Conservation (phyloP, 768 basidiomycete species). For the Fistulinella prunicolor region DNA sequence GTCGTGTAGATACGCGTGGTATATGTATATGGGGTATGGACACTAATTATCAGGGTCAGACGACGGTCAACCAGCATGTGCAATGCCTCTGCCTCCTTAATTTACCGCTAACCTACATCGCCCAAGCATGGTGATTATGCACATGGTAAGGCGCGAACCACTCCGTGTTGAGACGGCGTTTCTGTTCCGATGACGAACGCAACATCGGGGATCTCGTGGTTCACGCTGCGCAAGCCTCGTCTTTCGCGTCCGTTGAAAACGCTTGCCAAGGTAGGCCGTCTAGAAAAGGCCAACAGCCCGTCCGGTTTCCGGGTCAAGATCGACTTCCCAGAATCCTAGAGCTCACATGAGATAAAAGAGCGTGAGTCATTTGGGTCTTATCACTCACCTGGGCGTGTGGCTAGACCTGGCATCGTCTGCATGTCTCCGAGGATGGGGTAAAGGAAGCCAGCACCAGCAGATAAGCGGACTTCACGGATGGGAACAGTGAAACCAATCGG, state of each 20-base stretch:
- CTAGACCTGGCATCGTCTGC: slow-evolving; percentile 97
- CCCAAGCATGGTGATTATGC: slow-evolving; percentile 12
- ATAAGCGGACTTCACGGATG: slow-evolving; percentile 81
- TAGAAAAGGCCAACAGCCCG: slow-evolving; percentile 86
- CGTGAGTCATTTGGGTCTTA: background rate
- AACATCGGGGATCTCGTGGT: slow-evolving; percentile 20
- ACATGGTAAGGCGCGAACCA: slow-evolving; percentile 42
- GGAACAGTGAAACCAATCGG: slow-evolving; percentile 93
- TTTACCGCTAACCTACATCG: slow-evolving; percentile 17
- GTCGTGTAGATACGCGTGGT: slow-evolving; percentile 5
- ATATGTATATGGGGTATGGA: slow-evolving; percentile 13
- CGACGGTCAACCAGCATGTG: background rate
- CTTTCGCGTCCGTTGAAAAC: slow-evolving; percentile 20
- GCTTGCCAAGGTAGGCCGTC: slow-evolving; percentile 1
- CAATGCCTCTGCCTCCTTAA: slow-evolving; percentile 2
- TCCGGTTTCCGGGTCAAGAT: slow-evolving; percentile 74
- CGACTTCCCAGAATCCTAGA: slow-evolving; percentile 87
- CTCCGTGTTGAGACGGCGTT: slow-evolving; percentile 38
- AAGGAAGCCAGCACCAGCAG: slow-evolving; percentile 93
- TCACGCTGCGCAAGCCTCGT: background rate
- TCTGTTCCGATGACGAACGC: slow-evolving; percentile 10
- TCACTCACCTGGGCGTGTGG: slow-evolving; percentile 75
- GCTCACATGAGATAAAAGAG: slow-evolving; percentile 8
- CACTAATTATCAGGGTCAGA: too few relatives aligned
- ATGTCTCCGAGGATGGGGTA: slow-evolving; percentile 96